These are phyloP conservation scores for Blastobotrys proliferans DNA, from an alignment of 1,139 yeast species.

Conservation along the genomic window DNA sequence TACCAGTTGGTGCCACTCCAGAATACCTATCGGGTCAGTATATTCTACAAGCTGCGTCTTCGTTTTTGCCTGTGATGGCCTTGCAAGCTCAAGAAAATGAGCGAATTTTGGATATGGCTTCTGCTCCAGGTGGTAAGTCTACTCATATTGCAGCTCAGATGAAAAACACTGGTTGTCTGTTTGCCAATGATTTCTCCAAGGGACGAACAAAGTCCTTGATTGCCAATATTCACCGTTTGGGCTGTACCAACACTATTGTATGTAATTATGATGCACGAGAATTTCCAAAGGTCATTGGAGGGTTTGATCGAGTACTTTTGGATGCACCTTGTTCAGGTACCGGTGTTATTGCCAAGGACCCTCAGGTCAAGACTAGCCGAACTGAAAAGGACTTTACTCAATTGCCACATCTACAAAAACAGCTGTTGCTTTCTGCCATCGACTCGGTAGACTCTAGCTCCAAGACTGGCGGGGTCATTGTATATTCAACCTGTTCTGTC, in stretches of 20 bases:
- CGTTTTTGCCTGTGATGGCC: conserved; percentile 97
- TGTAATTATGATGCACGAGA: conserved; percentile 98
- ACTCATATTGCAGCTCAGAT: conserved; percentile 93
- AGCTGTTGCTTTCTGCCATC: conserved; percentile 86
- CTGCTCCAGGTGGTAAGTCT: conserved; percentile 99
- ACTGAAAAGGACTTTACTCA: conserved; percentile 96
- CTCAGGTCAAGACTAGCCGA: conserved; percentile 87
- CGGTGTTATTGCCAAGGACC: conserved; percentile 98
- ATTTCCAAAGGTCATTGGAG: conserved; percentile 97
- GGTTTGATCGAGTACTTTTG: conserved; percentile 87
- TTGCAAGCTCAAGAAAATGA: conserved; percentile 94
- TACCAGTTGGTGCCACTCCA: conserved; percentile 99
- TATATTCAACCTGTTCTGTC: conserved; percentile 96
- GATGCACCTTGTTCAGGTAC: conserved; percentile 99
- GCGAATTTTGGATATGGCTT: conserved; percentile 96
- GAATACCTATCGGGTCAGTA: conserved; percentile 98
- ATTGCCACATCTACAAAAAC: conserved; percentile 95
- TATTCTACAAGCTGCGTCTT: conserved; percentile 96
- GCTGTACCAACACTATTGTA: conserved; percentile 93
- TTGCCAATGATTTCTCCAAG: conserved; percentile 96
- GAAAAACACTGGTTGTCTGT: conserved; percentile 97
- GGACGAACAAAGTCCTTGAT: conserved; percentile 93
- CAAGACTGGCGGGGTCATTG: conserved; percentile 88
- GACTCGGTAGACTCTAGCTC: conserved; percentile 95
- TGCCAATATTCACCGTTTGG: conserved; percentile 96